Base-by-base conservation (phyloP, 805 yeast genomes). In the Candida rishiriensis region DNA sequence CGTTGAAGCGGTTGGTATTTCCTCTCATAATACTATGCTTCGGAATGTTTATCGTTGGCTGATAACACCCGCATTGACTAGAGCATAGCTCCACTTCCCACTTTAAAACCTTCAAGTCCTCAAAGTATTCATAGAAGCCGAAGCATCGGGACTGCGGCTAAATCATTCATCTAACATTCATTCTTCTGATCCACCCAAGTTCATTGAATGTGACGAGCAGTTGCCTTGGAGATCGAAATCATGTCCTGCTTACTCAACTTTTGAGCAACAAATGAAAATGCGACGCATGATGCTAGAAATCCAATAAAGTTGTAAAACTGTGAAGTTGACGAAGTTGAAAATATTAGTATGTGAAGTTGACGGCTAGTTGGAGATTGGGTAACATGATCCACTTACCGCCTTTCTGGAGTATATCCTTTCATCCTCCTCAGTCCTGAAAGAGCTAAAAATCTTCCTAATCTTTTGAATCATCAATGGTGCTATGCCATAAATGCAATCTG, bases 351-450 rank as follows among this genome's bases (percentile, higher is more conserved):
- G 26, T n/a, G n/a, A n/a, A 21, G 26, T 21, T 21, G 26, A 21
- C 7, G 7, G 26, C 26, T 21, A n/a, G n/a, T n/a, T n/a, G n/a
- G n/a, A n/a, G n/a, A n/a, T n/a, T n/a, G n/a, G n/a, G 33, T 9
- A 28, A n/a, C 8, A 9, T 17, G 17, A 21, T n/a, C 9, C 11
- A 60, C 75, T 39, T 64, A 71, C 75, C 1, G 96, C 96, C 49
- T 76, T 72, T 39, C 96, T 69, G 0, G 95, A 85, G 54, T 79
- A 83, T 41, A 72, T 68, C 40, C 90, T 68, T 60, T 88, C 96
- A 54, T 88, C 96, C 53, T 88, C 95, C 50, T 87, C 95, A 2
- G 93, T 78, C 15, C 96, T 66, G 57, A 88, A 87, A 4, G 93
- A 83, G 17, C 89, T 81, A 59, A 88, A 88, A 36, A 88, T 83